Base-by-base conservation (phyloP, 305 asterid species). In the Fraxinus paxiana region DNA sequence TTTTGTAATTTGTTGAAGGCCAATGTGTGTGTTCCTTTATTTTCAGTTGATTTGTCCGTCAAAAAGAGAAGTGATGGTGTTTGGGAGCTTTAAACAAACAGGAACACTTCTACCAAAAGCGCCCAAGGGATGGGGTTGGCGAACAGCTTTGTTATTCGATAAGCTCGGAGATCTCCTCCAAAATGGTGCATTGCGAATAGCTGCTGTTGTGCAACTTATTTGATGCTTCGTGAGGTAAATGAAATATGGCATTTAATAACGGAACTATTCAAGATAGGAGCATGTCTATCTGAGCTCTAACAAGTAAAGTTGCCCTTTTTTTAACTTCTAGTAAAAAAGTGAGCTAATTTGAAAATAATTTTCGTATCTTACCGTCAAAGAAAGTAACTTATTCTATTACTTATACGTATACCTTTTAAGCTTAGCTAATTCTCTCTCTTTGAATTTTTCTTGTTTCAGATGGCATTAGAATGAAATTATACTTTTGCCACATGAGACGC, bases 121-220 rank as follows among this genome's bases (percentile, higher is more conserved):
- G 80, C 99, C 99, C 48, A 96, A 96, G 78, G 99, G 99, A 83
- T 94, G 99, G 98, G 99, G 99, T 51, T 96, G 99, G 99, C 96
- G 99, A 76, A 89, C 99, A 1, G 97, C 99, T 35, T 87, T 96
- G 83, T 72, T 92, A 73, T 96, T 96, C 46, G 90, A 94, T 26
- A 97, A 96, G 87, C 97, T 96, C 7, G 90, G 91, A 0, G 96
- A 94, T 79, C 97, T 90, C 54, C 95, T 92, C 82, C 98, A 94
- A 81, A 91, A 92, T 5, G 98, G 97, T 35, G 90, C 95, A 46
- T 89, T 96, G 2, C 88, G 99, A 37, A 82, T 94, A 70, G 97
- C 98, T 75, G 97, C 95, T 75, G 95, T 96, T 0, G 93, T 92
- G 34, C 97, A 92, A 85, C 98, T 91, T 80, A 86, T 91, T 82